Base-by-base conservation (phyloP, 768 basidiomycete genomes). In the Suillus placidus region DNA sequence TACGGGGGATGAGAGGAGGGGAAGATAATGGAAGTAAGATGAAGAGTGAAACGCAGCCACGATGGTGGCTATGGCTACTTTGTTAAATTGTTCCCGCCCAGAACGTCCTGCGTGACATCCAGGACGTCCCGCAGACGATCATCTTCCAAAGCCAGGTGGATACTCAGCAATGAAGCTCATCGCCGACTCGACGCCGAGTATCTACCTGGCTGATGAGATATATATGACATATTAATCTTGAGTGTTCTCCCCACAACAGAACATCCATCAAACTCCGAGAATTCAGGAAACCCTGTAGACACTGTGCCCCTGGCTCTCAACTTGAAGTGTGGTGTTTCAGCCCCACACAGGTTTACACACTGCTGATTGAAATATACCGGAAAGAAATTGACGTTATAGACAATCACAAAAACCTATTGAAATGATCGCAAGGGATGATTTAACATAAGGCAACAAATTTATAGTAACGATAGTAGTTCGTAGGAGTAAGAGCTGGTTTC, bases 261-360 rank as follows among this genome's bases (percentile, higher is more conserved):
- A n/a, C 6, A 26, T 35, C 13, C 14, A 14, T 18, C 16, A 7
- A 1, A 45, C 18, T 45, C 9, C 38, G 38, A 38, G 38, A n/a
- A n/a, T n/a, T n/a, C n/a, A n/a, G n/a, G n/a, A 38, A 20, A 45
- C 7, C 43, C 43, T 45, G 37, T 35, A 0, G 62, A 64, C 52
- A 64, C 70, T 73, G n/a, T n/a, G 67, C 6, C 20, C 4, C 52
- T 56, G 9, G 6, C 70, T 38, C n/a, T 49, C 60, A 4, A 35
- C 4, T 35, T 35, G 34, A 52, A 57, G n/a, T 70, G 69, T 1
- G 71, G 69, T 2, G 12, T 75, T 8, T 64, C 71, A 61, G 26
- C 3, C 10, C 12, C 54, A 18, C 69, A 34, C 40, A 60, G 70
- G 60, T 66, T 71, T 26, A 26, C 26, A 26, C 26, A 26, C 26